Percentiles rank a stretch among this genome's conserved stretches.
These are phyloP conservation scores for Stenogyne calaminthoides DNA, from an alignment of 305 asterid species.

Conservation along the genomic window DNA sequence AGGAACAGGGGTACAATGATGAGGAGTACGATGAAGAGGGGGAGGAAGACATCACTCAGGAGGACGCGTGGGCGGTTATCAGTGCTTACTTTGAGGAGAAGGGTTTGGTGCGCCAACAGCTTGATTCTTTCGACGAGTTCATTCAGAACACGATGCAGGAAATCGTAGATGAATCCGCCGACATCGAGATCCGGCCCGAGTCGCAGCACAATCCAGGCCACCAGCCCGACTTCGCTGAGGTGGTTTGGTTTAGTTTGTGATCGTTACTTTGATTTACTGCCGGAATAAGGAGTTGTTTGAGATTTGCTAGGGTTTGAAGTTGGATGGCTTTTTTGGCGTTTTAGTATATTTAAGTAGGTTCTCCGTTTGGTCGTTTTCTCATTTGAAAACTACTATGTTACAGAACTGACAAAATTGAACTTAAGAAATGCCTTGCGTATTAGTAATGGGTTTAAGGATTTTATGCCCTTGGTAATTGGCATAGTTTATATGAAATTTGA, in stretches of 20 bases:
- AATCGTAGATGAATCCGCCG: constrained; percentile 91
- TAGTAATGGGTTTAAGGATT: not conserved
- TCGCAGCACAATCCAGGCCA: constrained; percentile 93
- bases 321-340: not conserved
- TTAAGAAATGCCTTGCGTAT: not conserved
- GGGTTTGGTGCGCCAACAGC: constrained; percentile 92
- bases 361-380: not conserved
- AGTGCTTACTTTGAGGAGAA: constrained; percentile 97
- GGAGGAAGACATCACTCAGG: constrained; percentile 91
- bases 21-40: constrained; percentile 49
- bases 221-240: constrained; percentile 91
- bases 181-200: constrained; percentile 96
- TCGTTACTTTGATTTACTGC: not conserved
- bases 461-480: not conserved
- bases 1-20: constrained; percentile 47
- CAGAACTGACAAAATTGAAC: not conserved
- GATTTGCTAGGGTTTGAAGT: constrained; percentile 27
- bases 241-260: constrained; percentile 28
- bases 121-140: constrained; percentile 95
- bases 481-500: not conserved
- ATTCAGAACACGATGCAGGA: constrained; percentile 98
- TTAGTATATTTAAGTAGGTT: not conserved
- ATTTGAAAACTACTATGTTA: constrained; percentile 2
- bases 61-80: constrained; percentile 98
- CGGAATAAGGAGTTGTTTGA: not conserved